Conservation (phyloP, 2,329 filamentous ascomycete genomes). For the Rhynchosporium agropyri region DNA sequence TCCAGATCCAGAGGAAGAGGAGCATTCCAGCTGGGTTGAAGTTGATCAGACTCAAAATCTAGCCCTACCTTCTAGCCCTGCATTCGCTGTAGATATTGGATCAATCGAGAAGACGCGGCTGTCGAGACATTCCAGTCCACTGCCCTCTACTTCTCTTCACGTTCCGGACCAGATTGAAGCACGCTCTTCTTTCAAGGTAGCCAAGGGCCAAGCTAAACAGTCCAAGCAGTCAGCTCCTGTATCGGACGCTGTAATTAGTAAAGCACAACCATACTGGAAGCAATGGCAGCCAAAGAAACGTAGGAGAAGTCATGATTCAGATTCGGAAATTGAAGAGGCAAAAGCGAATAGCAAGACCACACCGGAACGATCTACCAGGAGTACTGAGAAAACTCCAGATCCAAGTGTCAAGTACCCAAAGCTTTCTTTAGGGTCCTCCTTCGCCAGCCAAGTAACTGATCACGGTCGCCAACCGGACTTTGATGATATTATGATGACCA, state of each 20-base stretch:
- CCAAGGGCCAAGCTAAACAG: not conserved
- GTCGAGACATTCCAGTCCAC: slow-evolving; percentile 9
- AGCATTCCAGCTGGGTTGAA: slow-evolving; percentile 23
- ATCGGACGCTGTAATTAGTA: slow-evolving; percentile 14
- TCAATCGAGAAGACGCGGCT: slow-evolving; percentile 1
- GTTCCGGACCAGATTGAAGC: not conserved
- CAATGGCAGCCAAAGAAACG: slow-evolving; percentile 24
- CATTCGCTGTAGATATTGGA: not conserved
- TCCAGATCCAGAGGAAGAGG: slow-evolving; percentile 9
- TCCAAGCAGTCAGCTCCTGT: not conserved
- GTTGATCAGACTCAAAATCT: slow-evolving; percentile 15
- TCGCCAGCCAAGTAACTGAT: slow-evolving; percentile 49
- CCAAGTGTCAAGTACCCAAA: slow-evolving; percentile 41
- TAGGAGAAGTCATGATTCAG: slow-evolving; percentile 16
- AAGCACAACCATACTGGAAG: slow-evolving; percentile 32
- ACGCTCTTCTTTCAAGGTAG: not conserved
- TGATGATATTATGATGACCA: slow-evolving; percentile 37
- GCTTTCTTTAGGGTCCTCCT: slow-evolving; percentile 43
- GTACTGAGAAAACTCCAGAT: slow-evolving; percentile 20
- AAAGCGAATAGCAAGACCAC: slow-evolving; percentile 16
- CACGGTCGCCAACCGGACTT: slow-evolving; percentile 52
- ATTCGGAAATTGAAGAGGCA: slow-evolving; percentile 2
- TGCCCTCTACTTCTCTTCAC: not conserved
- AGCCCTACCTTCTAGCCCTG: slow-evolving; percentile 19
- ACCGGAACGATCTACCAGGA: slow-evolving; percentile 18